phyloP scores from a whole-genome alignment of 2,329 filamentous ascomycete genomes.

The Aureobasidium sp. region DNA sequence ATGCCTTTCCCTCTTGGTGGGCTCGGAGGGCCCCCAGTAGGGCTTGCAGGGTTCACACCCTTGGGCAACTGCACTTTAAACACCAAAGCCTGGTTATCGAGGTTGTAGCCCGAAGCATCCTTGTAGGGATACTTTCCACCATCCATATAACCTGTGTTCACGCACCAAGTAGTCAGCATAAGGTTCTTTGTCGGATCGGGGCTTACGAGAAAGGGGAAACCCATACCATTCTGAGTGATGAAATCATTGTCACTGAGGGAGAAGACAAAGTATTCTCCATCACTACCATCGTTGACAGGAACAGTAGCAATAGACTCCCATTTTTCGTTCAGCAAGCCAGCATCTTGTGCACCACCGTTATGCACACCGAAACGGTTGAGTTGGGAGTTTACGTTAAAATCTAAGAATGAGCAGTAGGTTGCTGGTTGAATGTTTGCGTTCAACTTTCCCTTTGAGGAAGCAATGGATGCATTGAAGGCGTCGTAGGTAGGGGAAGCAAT shows the following conservation, averaged over 20 bases:
- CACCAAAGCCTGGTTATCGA: slow-evolving; percentile 70
- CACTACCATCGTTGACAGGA: slow-evolving; percentile 53
- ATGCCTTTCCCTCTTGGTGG: too few species aligned
- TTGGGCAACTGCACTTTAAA: slow-evolving; percentile 63
- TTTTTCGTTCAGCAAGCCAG: slow-evolving; percentile 74
- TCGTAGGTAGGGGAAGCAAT: slow-evolving; percentile 53
- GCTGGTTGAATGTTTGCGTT: slow-evolving; percentile 59
- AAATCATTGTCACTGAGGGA: slow-evolving; percentile 79
- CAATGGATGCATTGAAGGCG: slow-evolving; percentile 44
- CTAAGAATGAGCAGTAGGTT: slow-evolving; percentile 70
- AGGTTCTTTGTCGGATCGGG: slow-evolving; percentile 24
- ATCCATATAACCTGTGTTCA: slow-evolving; percentile 50
- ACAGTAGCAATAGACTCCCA: slow-evolving; percentile 76
- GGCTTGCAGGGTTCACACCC: slow-evolving; percentile 22
- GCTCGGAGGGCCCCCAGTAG: too few species aligned
- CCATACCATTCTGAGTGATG: slow-evolving; percentile 71
- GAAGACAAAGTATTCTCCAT: slow-evolving; percentile 73
- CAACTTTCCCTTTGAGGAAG: slow-evolving; percentile 58
- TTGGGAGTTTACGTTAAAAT: slow-evolving; percentile 73
- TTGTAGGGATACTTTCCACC: slow-evolving; percentile 61
- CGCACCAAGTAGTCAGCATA: too few species aligned
- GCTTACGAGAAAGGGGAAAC: slow-evolving; percentile 22
- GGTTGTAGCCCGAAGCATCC: slow-evolving; percentile 62
- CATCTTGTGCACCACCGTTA: slow-evolving; percentile 70
- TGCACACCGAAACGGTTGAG: slow-evolving; percentile 72